These are phyloP conservation scores for Sanghuangporus weigelae DNA, from an alignment of 1,284 basidiomycete species.

Conservation along the genomic window DNA sequence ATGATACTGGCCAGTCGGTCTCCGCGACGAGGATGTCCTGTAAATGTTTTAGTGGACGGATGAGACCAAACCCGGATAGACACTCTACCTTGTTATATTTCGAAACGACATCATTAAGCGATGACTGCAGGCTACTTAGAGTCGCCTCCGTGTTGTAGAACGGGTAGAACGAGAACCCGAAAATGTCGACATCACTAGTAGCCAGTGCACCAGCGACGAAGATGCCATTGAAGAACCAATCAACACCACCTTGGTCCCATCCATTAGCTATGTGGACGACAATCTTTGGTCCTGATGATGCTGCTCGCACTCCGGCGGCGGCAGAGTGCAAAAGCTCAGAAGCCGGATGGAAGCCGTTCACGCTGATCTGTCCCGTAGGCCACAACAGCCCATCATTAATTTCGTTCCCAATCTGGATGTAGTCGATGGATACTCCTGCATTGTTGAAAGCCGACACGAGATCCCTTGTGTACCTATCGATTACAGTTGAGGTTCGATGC, in stretches of 20 bases:
- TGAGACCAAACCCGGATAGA: background rate
- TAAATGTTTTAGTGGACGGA: background rate
- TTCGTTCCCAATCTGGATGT: conserved; percentile 36
- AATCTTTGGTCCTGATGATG: conserved; percentile 42
- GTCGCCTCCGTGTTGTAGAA: conserved; percentile 60
- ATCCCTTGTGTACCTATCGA: conserved; percentile 44
- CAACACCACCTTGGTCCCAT: conserved; percentile 45
- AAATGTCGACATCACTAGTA: conserved; percentile 47
- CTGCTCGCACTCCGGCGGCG: conserved; percentile 34
- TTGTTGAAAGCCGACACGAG: conserved; percentile 45
- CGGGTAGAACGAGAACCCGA: conserved; percentile 63
- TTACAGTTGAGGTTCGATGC: background rate
- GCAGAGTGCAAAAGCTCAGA: conserved; percentile 61
- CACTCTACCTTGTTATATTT: conserved; percentile 42
- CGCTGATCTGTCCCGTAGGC: conserved; percentile 52
- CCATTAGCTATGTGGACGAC: conserved; percentile 62
- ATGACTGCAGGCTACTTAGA: conserved; percentile 41
- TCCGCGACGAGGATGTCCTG: conserved; percentile 56
- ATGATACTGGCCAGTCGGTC: conserved; percentile 57
- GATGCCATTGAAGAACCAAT: conserved; percentile 46
- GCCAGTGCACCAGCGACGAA: conserved; percentile 50
- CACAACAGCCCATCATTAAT: conserved; percentile 44
- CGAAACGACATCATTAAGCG: conserved; percentile 44
- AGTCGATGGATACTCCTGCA: conserved; percentile 51
- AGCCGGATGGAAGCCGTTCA: conserved; percentile 46